Percentiles rank a stretch among this genome's conserved stretches.
Conservation (phyloP, 306 rosid species). For the Calophaca sinica region DNA sequence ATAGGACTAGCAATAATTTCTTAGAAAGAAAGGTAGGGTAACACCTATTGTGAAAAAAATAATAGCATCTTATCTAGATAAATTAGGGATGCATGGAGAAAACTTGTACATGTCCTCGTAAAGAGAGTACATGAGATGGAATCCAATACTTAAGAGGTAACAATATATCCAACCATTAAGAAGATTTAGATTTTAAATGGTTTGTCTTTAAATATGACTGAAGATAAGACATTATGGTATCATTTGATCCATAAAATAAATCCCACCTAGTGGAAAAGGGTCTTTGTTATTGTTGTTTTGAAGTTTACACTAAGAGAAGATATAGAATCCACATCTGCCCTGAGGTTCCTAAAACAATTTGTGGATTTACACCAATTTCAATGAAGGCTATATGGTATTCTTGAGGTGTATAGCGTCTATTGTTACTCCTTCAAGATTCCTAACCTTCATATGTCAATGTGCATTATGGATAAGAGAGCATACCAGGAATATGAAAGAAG, state of each 20-base stretch:
- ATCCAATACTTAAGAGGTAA: background rate
- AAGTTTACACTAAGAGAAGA: too few relatives aligned
- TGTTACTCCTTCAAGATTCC: conserved; percentile 31
- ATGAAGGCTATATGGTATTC: too few relatives aligned
- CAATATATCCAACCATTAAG: background rate
- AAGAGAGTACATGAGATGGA: background rate
- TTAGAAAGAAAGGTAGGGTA: background rate
- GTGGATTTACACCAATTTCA: too few relatives aligned
- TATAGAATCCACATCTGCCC: too few relatives aligned
- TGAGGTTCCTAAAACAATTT: too few relatives aligned
- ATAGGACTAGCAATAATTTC: background rate
- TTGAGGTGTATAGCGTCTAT: background rate
- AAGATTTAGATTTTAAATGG: background rate
- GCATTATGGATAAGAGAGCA: conserved; percentile 26
- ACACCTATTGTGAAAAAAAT: conserved; percentile 1
- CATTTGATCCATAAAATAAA: background rate
- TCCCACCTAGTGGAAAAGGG: background rate
- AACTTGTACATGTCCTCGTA: background rate
- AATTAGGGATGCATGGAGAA: background rate
- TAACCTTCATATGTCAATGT: background rate
- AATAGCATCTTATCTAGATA: background rate
- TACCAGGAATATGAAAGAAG: conserved; percentile 68
- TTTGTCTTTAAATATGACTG: background rate
- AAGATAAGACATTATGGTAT: background rate
- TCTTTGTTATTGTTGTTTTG: too few relatives aligned